Percentiles rank a stretch among this genome's conserved stretches.
phyloP scores from a whole-genome alignment of 2,329 filamentous ascomycete genomes.

The Coniella vitis region DNA sequence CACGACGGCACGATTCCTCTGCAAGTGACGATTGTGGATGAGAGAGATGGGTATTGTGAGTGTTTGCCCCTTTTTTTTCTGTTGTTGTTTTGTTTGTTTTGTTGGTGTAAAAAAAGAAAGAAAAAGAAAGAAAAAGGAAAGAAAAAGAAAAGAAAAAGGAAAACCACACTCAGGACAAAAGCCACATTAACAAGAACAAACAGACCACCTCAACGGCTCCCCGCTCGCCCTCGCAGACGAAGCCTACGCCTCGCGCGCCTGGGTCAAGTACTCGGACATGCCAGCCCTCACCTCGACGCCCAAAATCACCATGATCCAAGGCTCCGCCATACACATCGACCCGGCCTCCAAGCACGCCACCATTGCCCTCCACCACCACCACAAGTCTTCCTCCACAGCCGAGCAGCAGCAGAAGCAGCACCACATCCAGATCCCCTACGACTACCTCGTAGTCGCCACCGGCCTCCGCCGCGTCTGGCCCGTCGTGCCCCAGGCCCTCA shows the following conservation, averaged over 20 bases:
- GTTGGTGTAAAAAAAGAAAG: no score
- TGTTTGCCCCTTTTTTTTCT: slow-evolving; percentile 13
- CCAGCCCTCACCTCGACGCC: slow-evolving; percentile 53
- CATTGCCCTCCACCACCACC: slow-evolving; percentile 42
- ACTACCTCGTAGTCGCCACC: slow-evolving; percentile 68
- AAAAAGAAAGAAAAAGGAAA: no score
- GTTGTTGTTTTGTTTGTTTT: neutral
- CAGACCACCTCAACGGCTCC: slow-evolving; percentile 70
- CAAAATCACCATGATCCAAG: slow-evolving; percentile 59
- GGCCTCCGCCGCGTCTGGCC: slow-evolving; percentile 66
- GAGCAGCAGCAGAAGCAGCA: no score
- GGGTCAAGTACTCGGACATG: slow-evolving; percentile 63
- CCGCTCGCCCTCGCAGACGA: slow-evolving; percentile 63
- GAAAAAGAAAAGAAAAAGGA: no score
- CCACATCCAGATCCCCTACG: slow-evolving; percentile 48
- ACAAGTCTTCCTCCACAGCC: no score
- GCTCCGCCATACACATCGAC: slow-evolving; percentile 56
- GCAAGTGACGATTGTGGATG: slow-evolving; percentile 68
- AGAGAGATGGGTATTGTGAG: slow-evolving; percentile 78
- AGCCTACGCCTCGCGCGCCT: slow-evolving; percentile 58
- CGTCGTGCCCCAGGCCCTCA: slow-evolving; percentile 61
- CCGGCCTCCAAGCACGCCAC: slow-evolving; percentile 51
- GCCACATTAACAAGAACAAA: no score
- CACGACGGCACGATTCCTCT: slow-evolving; percentile 39
- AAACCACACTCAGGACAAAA: no score